Evolutionary conservation across 495 filamentous ascomycete species (phyloP), one percentile per base, ranked within the genome.

Genomic region (Neurospora africana): DNA sequence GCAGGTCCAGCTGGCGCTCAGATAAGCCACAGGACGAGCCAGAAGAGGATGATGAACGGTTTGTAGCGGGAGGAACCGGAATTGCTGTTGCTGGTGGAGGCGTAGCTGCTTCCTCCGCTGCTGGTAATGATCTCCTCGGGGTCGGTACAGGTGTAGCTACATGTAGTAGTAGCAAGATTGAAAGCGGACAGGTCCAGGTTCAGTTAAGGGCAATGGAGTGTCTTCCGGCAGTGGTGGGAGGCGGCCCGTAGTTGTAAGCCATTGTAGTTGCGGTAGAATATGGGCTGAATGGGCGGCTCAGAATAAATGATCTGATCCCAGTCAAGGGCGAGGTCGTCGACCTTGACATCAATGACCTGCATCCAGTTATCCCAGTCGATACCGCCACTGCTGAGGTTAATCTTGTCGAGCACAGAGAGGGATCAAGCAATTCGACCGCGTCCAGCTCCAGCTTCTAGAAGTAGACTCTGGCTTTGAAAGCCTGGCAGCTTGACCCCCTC

Each of bases 221-320:
- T 30, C 47, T 61, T 23, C 23, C 47, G 23, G 23, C 47, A 4
- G 38, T 17, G 38, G 13, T 53, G 44, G n/a, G 44, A 61, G 23
- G 47, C 47, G 44, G 21, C n/a, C 21, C 21, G 19, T 53, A 11
- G 43, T 47, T 53, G n/a, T 23, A 23, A 53, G n/a, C 0, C 10
- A 13, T 43, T 43, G 19, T 19, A n/a, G n/a, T 43, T n/a, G 40
- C 7, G 17, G 19, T 43, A 43, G 39, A 41, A 19, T 0, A 41
- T 41, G 17, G 39, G 40, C 40, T 19, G 39, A 15, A 43, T 43
- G 40, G 15, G 40, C 40, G 4, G 21, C n/a, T 97, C 94, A 74
- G 93, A 93, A 1, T 96, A 95, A 73, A 98, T 98, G 78, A 98
- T 98, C 71, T 97, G 90, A 75, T 98, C 94, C 95, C 96, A 99